Evolutionary conservation across 148 eudicot genomes (phyloP).

Genomic region (Linanthus parryae): DNA sequence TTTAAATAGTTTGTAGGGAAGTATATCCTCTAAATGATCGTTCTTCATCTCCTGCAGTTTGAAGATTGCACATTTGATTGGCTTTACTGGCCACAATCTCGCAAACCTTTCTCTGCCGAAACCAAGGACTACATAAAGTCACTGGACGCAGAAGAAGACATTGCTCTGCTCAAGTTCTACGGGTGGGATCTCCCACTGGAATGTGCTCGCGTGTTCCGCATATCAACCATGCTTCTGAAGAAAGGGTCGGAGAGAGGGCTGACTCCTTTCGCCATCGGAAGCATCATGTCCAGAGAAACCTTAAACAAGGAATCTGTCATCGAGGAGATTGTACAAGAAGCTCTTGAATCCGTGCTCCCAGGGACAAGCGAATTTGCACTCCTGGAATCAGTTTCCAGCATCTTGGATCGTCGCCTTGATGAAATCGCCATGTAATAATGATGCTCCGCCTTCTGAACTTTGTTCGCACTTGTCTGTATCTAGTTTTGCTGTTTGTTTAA

Average conservation of each 20-base stretch:
- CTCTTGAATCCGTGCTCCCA: slow-evolving; percentile 48
- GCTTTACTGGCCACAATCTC: slow-evolving; percentile 89
- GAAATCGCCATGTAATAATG: slow-evolving; percentile 26
- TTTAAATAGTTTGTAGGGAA: too few relatives aligned
- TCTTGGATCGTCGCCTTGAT: slow-evolving; percentile 62
- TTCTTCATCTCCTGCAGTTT: slow-evolving; percentile 33
- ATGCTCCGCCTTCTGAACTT: too few relatives aligned
- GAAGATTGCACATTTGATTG: slow-evolving; percentile 87
- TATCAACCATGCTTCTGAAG: slow-evolving; percentile 74
- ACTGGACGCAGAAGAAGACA: slow-evolving; percentile 74
- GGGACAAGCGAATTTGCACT: slow-evolving; percentile 50
- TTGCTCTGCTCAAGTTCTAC: slow-evolving; percentile 55
- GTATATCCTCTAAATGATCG: not conserved
- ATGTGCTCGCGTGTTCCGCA: slow-evolving; percentile 56
- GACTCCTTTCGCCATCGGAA: slow-evolving; percentile 68
- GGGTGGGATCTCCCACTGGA: slow-evolving; percentile 67
- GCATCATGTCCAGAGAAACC: slow-evolving; percentile 65
- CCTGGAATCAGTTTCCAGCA: slow-evolving; percentile 48
- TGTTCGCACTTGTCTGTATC: too few relatives aligned
- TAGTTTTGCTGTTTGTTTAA: too few relatives aligned
- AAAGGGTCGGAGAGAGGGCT: slow-evolving; percentile 63
- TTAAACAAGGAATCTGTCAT: slow-evolving; percentile 54
- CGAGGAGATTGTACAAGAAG: slow-evolving; percentile 65
- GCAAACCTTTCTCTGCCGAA: slow-evolving; percentile 44
- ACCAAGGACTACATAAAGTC: slow-evolving; percentile 60